Base-by-base conservation (phyloP, 2,329 filamentous ascomycete genomes). In the Calonectria fujianensis region DNA sequence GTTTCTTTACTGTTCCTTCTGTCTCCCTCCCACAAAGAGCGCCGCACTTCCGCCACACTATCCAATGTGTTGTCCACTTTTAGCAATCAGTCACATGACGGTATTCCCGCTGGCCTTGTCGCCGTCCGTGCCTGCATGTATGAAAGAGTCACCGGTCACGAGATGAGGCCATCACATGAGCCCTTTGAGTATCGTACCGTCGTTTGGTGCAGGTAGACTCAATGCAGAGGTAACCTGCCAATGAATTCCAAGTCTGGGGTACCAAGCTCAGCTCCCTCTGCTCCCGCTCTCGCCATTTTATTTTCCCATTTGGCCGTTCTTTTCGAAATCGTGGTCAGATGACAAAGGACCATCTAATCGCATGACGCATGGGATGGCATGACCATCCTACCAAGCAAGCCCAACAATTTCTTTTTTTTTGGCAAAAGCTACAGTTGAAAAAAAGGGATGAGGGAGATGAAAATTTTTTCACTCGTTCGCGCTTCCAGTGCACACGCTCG, bases 31-130 rank as follows among this genome's bases (percentile, higher is more conserved):
- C 50, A 24, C 14, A 39, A 20, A 45, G 27, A 72, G 51, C 65
- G 35, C 61, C 70, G 51, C 59, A 59, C 37, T 77, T 80, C 79
- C 76, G 80, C 81, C 81, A 82, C 81, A 80, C 69, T 79, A 73
- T 72, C 61, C 68, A 39, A 63, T 29, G 63, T 74, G 77, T 74
- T 74, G 77, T 65, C 71, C 37, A 39, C 39, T 61, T 24, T 61
- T 16, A 37, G 16, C 14, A 13, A 31, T 11, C 57, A 69, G 76
- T 81, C 81, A 81, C 80, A 81, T 81, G 80, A 82, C 74, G 74
- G n/a, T 41, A 16, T 48, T 64, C 59, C 59, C 70, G 73, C 48
- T 54, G 27, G 32, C 39, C 39, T 69, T 63, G 54, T 57, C 39
- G 27, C 48, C 35, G 63, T 51, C 48, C 27, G 45, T 52, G 24